Evolutionary conservation across 306 rosid species (phyloP), one percentile per base, ranked within the genome.

Genomic region (Rosa persica): DNA sequence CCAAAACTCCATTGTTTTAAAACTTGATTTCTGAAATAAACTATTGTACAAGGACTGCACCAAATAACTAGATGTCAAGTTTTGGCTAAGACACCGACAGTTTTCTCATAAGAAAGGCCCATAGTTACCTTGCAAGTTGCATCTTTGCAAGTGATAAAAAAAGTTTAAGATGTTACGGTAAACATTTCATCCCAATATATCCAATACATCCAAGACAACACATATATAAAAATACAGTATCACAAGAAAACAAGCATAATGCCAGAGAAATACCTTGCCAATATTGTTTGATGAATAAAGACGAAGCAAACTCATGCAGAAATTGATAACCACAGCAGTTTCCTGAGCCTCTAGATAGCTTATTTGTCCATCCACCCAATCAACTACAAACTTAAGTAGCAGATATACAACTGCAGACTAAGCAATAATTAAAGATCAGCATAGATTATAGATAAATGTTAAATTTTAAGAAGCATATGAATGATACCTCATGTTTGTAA

Each of bases 361-460:
- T 82, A 94, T 94, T 94, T 94, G 98, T 71, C 96, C 95, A 81
- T 89, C 93, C 76, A 94, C 97, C 98, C 98, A 94, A 79, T 80
- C 92, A 73, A 94, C 97, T 27, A 92, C 97, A 85, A 90, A 92
- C 86, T 94, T 94, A 55, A 94, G 97, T 68, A 94, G 89, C 90
- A 89, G 89, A 90, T 90, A 92, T 69, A 92, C 88, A 82, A 94
- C 98, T 92, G 97, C 91, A 88, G 95, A 89, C 98, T 94, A 84
- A 81, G 74, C 79, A 83, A 86, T 60, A 79, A 73, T 73, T 78
- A 47, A 68, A 84, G 72, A 74, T 72, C 76, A 88, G 39, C 39
- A 67, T 75, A 81, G 71, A 74, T 64, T 57, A 17, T 64, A 34
- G 70, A 79, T 57, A 68, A 70, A 54, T 62, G 58, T 65, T n/a